Conservation (phyloP, 768 basidiomycete species). For the Sporobolomyces roseus region DNA sequence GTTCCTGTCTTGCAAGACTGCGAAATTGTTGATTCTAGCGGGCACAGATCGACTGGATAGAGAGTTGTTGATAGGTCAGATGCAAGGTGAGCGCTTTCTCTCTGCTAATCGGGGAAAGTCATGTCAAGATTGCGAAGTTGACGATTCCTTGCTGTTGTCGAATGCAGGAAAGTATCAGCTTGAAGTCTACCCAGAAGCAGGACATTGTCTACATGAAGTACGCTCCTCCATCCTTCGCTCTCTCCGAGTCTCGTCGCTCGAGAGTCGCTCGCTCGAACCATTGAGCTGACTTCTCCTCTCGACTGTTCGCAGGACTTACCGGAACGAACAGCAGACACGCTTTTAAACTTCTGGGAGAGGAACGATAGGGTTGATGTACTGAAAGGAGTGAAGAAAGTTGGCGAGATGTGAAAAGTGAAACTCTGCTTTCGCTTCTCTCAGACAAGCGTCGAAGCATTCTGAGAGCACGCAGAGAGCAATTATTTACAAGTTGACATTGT, state of each 20-base stretch:
- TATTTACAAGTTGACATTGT: too few species aligned
- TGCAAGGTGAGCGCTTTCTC: constrained; percentile 60
- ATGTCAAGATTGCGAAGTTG: not conserved
- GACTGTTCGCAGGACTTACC: constrained; percentile 73
- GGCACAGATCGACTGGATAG: constrained; percentile 89
- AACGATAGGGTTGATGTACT: constrained; percentile 65
- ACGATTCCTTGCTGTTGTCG: not conserved
- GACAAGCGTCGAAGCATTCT: too few species aligned
- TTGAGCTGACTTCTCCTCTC: not conserved
- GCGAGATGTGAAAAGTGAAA: too few species aligned
- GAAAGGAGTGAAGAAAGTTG: constrained; percentile 60
- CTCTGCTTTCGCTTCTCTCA: too few species aligned
- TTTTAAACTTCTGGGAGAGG: constrained; percentile 85
- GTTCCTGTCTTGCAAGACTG: constrained; percentile 73
- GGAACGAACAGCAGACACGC: constrained; percentile 66
- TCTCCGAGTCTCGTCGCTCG: too few species aligned
- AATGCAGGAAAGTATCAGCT: constrained; percentile 77
- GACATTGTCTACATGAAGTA: constrained; percentile 93
- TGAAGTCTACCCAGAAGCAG: constrained; percentile 76
- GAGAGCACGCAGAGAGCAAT: too few species aligned
- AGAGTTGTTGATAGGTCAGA: constrained; percentile 91
- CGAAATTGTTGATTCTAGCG: constrained; percentile 81
- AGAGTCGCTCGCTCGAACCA: not conserved
- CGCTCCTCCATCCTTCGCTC: not conserved
- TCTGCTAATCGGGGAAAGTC: not conserved